Conservation (phyloP, 2,329 filamentous ascomycete species). For the Neopestalotiopsis clavispora region DNA sequence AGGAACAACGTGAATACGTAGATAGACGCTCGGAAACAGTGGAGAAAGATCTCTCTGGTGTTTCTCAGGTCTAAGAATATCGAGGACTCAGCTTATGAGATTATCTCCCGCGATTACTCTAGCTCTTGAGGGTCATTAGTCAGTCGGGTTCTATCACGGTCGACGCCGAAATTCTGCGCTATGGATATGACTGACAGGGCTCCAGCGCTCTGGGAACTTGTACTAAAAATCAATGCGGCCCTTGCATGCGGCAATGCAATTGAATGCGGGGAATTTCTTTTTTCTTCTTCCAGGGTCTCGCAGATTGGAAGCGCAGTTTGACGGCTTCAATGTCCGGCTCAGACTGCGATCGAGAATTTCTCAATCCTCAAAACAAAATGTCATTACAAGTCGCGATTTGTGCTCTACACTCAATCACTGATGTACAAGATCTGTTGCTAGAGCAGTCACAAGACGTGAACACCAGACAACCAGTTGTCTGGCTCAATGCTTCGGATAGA, state of each 20-base stretch:
- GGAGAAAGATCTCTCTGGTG: no score
- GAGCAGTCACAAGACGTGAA: no score
- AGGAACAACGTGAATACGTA: not conserved
- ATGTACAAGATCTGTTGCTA: no score
- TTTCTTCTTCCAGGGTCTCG: not conserved
- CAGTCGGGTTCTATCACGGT: slow-evolving; percentile 2
- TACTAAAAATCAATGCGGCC: not conserved
- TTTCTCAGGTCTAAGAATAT: not conserved
- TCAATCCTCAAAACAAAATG: no score
- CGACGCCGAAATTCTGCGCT: slow-evolving; percentile 5
- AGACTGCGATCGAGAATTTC: no score
- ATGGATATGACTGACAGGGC: not conserved
- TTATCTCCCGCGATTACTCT: slow-evolving; percentile 17
- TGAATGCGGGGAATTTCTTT: slow-evolving; percentile 3
- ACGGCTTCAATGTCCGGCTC: no score
- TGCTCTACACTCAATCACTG: no score
- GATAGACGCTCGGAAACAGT: not conserved
- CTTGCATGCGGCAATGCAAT: slow-evolving; percentile 16
- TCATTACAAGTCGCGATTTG: no score
- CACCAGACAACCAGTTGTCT: no score
- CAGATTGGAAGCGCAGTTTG: not conserved
- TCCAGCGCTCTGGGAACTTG: not conserved
- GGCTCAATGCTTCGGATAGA: not conserved
- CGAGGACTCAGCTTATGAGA: not conserved
- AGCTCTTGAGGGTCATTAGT: slow-evolving; percentile 15